Base-by-base conservation (phyloP, 306 rosid genomes). In the Pterocarpus santalinus region DNA sequence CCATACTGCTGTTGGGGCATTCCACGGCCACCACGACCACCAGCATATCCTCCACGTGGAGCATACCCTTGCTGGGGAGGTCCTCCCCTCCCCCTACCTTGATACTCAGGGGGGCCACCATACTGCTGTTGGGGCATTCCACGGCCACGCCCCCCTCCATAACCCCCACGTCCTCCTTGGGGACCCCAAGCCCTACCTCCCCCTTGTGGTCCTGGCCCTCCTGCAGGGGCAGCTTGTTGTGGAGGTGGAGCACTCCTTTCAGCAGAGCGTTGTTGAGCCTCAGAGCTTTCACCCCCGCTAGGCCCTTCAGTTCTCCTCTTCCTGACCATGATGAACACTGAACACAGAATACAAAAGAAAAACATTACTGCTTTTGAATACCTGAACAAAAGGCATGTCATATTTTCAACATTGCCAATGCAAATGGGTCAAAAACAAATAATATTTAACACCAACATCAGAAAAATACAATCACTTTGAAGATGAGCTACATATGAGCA, bases 21-120 rank as follows among this genome's bases (percentile, higher is more conserved):
- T 38, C 44, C 11, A 47, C 83, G 86, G 8, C 86, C 92, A 36
- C 83, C 71, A 2, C 89, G 86, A 3, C 90, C 65, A 17, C 89
- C 90, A 74, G 30, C 61, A 55, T 55, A 55, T 55, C 61, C 61
- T 1, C 61, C 85, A 51, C 86, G 61, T 0, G 28, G 10, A 55
- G 61, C 30, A 55, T 55, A 55, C 22, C 94, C 97, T 80, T 89
- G 99, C 78, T 86, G 97, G 36, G 89, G 77, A 58, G 90, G 83
- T 33, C 92, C 96, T 52, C 97, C 98, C 80, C 99, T 88, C 8
- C 98, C 99, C 80, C 97, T 87, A 8, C 90, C 97, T 82, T 91
- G 97, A 83, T 89, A 91, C 1, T 90, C 97, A 6, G 88, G 80
- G 7, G 88, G 78, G 2, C 81, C 93, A 66, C 94, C 88, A 72